Conservation (phyloP, 805 yeast species). For the Metschnikowia vanudenii region DNA sequence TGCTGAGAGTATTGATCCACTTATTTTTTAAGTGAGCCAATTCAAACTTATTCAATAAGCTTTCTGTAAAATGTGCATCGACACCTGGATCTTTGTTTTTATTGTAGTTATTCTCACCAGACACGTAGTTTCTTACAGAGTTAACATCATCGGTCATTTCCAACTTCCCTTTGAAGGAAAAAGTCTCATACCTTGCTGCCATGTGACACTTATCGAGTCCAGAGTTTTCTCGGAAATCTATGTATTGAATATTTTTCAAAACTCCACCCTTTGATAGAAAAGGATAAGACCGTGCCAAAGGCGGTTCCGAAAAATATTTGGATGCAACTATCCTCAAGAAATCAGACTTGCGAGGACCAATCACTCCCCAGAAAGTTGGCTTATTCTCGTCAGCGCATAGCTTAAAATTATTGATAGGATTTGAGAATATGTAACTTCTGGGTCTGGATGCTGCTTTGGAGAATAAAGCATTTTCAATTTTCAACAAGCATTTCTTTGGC, state of each 20-base stretch:
- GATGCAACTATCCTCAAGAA: conserved; percentile 59
- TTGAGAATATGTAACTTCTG: conserved; percentile 21
- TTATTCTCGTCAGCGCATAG: conserved; percentile 15
- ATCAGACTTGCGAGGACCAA: conserved; percentile 49
- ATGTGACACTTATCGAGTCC: conserved; percentile 59
- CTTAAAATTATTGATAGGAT: conserved; percentile 28
- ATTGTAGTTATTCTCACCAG: conserved; percentile 54
- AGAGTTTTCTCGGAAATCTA: conserved; percentile 35
- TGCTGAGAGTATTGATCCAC: conserved; percentile 85
- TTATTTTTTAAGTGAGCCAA: conserved; percentile 58
- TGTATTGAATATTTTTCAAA: conserved; percentile 31
- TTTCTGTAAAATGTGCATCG: conserved; percentile 37
- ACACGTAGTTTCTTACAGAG: conserved; percentile 51
- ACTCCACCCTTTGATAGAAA: conserved; percentile 29
- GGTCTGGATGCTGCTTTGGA: conserved; percentile 8
- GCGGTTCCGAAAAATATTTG: conserved; percentile 50
- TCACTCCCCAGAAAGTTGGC: conserved; percentile 31
- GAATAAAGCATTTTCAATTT: conserved; percentile 27
- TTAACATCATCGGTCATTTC: conserved; percentile 61
- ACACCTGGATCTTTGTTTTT: conserved; percentile 31
- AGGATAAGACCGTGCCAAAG: conserved; percentile 56
- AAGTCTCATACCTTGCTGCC: conserved; percentile 86
- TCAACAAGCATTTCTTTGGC: conserved; percentile 17
- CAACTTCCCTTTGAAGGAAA: conserved; percentile 61
- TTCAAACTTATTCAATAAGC: conserved; percentile 49